Evolutionary conservation across 169 alveolate species (phyloP).

Genomic region (Blepharisma undulans): DNA sequence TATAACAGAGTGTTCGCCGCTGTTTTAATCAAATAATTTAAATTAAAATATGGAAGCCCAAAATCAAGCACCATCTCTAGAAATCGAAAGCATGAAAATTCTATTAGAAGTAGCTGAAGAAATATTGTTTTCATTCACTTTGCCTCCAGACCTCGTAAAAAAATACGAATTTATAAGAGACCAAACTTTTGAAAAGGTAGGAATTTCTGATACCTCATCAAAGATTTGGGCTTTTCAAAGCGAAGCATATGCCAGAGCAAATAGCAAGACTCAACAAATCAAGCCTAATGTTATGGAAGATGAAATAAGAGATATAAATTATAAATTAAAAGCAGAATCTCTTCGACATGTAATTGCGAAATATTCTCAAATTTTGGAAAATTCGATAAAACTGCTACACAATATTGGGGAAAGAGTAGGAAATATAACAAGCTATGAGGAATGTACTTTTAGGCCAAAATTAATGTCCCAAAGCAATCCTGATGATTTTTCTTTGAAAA

Average conservation of each 20-base stretch:
- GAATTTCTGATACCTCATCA: neutral
- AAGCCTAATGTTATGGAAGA: neutral
- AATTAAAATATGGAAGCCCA: neutral
- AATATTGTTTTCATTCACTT: slow-evolving; percentile 17
- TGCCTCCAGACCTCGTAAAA: slow-evolving; percentile 9
- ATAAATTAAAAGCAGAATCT: neutral
- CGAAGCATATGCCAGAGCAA: neutral
- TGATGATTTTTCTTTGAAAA: neutral
- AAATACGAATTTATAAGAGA: slow-evolving; percentile 1
- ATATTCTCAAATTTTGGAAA: neutral
- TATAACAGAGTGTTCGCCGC: neutral
- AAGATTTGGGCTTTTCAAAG: neutral
- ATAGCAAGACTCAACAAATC: neutral
- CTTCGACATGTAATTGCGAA: neutral
- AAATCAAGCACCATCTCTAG: neutral
- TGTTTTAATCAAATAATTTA: neutral
- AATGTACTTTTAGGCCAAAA: neutral
- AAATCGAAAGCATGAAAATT: neutral
- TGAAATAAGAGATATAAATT: neutral
- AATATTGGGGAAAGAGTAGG: neutral
- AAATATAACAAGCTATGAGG: neutral
- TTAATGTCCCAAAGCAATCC: neutral
- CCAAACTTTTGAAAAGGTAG: neutral
- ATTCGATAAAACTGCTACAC: neutral
- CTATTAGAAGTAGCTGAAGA: slow-evolving; percentile 30